Base-by-base conservation (phyloP, 805 yeast species). In the Candida hispaniensis region DNA sequence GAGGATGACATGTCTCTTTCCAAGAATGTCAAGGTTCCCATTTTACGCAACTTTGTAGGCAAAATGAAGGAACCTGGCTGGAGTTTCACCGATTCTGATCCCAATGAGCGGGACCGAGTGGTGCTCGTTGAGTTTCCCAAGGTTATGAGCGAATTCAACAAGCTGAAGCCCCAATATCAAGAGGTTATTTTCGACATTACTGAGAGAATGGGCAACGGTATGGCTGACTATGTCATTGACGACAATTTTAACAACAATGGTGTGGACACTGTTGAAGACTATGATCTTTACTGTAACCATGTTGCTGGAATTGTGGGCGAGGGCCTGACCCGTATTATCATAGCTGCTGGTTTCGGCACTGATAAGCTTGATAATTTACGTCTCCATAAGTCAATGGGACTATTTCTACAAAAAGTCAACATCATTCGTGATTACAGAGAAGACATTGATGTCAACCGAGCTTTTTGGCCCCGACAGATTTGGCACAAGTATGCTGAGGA, bases 251-350 rank as follows among this genome's bases (percentile, higher is more conserved):
- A 81, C 61, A 83, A 82, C 55, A 72, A 73, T 42, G 97, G 97
- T 2, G 75, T 91, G 29, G 63, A 62, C 30, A 82, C 95, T 1
- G 55, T 80, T 27, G 64, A 69, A 42, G 97, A 85, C 52, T 91
- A 79, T 54, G 86, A 91, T 54, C 64, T 78, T 42, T 91, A 91
- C 63, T 91, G 99, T 59, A 86, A 86, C 59, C 82, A 86, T 51
- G 99, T 91, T 41, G 98, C 99, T 2, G 99, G 98, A 2, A 66
- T 91, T 35, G 97, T 91, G 24, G 98, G 99, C 39, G 95, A 85
- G 52, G 98, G 98, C 3, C 65, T 85, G 47, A 85, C 97, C 7
- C 71, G 79, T 43, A 64, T 91, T 57, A 72, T 83, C 48, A 77
- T 80, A 12, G 65, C 73, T 26, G 93, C 95, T 16, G 55, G 64